phyloP scores from a whole-genome alignment of 2,329 filamentous ascomycete genomes.

The Massarina eburnea region DNA sequence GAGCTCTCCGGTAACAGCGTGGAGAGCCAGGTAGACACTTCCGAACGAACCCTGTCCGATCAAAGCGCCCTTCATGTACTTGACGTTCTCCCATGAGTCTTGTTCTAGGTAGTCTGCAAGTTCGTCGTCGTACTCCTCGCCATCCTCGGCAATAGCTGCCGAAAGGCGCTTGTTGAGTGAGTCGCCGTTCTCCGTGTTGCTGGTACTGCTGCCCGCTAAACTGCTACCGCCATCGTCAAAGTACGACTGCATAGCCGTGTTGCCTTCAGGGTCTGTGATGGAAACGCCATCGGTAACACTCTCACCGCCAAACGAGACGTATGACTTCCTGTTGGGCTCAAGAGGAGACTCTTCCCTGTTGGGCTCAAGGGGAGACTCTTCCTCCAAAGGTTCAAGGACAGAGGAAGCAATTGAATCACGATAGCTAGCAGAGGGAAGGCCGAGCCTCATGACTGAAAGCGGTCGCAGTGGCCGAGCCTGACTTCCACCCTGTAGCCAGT shows the following conservation, averaged over 20 bases:
- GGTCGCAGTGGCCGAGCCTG: conserved; percentile 56
- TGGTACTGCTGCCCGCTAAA: conserved; percentile 67
- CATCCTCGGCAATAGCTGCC: conserved; percentile 83
- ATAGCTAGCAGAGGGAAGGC: conserved; percentile 62
- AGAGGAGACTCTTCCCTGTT: conserved; percentile 87
- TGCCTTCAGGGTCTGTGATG: conserved; percentile 76
- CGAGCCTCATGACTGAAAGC: conserved; percentile 62
- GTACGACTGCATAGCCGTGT: conserved; percentile 71
- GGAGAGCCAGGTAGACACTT: conserved; percentile 89
- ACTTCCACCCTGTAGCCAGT: conserved; percentile 69
- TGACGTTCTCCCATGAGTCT: conserved; percentile 93
- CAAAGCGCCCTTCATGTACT: conserved; percentile 98
- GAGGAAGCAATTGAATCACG: conserved; percentile 89
- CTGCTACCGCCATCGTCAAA: conserved; percentile 79
- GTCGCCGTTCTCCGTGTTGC: conserved; percentile 60
- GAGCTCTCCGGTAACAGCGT: conserved; percentile 93
- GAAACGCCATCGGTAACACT: conserved; percentile 70
- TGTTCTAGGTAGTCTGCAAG: conserved; percentile 86
- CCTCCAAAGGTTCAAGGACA: conserved; percentile 83
- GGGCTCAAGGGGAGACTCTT: conserved; percentile 83
- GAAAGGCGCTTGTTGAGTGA: conserved; percentile 82
- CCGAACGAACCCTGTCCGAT: conserved; percentile 98
- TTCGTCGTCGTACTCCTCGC: conserved; percentile 87
- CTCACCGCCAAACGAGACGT: conserved; percentile 80
- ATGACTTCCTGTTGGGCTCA: conserved; percentile 90